A percentile compares a stretch with the other conserved stretches of the same genome.
Conservation (phyloP, 805 yeast genomes). For the Wickerhamomyces subpelliculosus region DNA sequence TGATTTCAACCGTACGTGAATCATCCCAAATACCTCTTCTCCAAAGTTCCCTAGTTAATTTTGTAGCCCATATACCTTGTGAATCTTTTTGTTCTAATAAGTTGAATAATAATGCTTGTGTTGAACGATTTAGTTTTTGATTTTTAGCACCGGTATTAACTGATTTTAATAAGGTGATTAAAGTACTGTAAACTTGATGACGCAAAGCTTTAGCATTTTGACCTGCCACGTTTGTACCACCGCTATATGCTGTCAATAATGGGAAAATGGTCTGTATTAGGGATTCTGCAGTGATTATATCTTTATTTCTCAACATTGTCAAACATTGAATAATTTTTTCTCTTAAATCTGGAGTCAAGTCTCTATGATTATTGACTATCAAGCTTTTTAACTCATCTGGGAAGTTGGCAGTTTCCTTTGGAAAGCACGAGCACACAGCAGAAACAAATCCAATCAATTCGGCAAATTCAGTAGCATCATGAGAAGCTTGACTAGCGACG, state of each 20-base stretch:
- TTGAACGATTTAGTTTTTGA: slow-evolving; percentile 80
- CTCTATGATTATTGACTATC: slow-evolving; percentile 69
- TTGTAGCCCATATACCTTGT: slow-evolving; percentile 94
- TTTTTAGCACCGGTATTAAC: slow-evolving; percentile 86
- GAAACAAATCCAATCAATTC: slow-evolving; percentile 87
- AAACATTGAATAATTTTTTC: slow-evolving; percentile 88
- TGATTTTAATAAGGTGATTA: slow-evolving; percentile 70
- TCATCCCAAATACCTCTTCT: slow-evolving; percentile 98
- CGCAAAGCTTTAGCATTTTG: slow-evolving; percentile 78
- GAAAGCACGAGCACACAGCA: slow-evolving; percentile 87
- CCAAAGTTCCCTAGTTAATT: slow-evolving; percentile 93
- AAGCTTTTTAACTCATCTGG: slow-evolving; percentile 74
- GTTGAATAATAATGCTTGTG: slow-evolving; percentile 89
- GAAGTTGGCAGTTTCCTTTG: slow-evolving; percentile 77
- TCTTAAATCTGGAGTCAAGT: slow-evolving; percentile 74
- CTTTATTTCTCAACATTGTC: slow-evolving; percentile 85
- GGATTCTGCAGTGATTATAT: slow-evolving; percentile 68
- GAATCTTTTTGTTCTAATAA: slow-evolving; percentile 72
- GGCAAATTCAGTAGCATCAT: slow-evolving; percentile 46
- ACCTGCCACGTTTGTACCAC: slow-evolving; percentile 35
- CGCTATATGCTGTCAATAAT: slow-evolving; percentile 60
- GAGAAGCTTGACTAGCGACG: slow-evolving; percentile 53
- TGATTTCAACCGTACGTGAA: slow-evolving; percentile 90
- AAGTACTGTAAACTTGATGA: slow-evolving; percentile 71
- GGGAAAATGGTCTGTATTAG: slow-evolving; percentile 88